phyloP scores from a whole-genome alignment of 306 rosid species.

The Sophora flavescens region DNA sequence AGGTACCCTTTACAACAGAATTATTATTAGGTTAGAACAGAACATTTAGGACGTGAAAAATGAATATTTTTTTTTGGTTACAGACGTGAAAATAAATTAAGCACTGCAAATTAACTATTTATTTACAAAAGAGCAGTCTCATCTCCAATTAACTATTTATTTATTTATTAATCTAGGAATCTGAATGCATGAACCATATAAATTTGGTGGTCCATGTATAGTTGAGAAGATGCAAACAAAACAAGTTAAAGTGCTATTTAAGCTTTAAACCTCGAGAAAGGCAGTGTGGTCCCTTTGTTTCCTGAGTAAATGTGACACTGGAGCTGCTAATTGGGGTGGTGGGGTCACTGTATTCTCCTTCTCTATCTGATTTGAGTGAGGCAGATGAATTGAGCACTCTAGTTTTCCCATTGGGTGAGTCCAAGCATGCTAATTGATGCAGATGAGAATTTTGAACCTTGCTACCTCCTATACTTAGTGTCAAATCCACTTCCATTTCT shows the following conservation, averaged over 20 bases:
- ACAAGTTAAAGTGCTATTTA: conserved; percentile 60
- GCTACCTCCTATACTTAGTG: conserved; percentile 86
- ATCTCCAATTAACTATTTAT: conserved; percentile 46
- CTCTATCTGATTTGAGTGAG: conserved; percentile 71
- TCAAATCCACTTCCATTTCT: conserved; percentile 83
- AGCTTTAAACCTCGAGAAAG: conserved; percentile 80
- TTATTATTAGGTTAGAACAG: conserved; percentile 22
- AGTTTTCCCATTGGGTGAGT: conserved; percentile 44
- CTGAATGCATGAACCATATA: conserved; percentile 57
- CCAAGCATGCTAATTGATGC: conserved; percentile 40
- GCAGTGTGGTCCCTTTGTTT: conserved; percentile 77
- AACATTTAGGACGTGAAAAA: conserved; percentile 26
- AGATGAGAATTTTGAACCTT: conserved; percentile 54
- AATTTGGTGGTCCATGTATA: conserved; percentile 56
- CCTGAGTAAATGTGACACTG: conserved; percentile 74
- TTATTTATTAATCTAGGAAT: conserved; percentile 65
- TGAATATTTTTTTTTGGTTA: too few species aligned
- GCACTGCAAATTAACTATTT: conserved; percentile 21
- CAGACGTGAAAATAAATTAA: neutral
- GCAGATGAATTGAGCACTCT: conserved; percentile 56
- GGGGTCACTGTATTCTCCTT: conserved; percentile 76
- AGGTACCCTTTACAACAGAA: neutral
- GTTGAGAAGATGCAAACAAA: conserved; percentile 43
- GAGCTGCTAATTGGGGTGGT: conserved; percentile 79
- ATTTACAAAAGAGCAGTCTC: conserved; percentile 43